phyloP scores from a whole-genome alignment of 352 stramenopile species.

The Pythium periplocum region DNA sequence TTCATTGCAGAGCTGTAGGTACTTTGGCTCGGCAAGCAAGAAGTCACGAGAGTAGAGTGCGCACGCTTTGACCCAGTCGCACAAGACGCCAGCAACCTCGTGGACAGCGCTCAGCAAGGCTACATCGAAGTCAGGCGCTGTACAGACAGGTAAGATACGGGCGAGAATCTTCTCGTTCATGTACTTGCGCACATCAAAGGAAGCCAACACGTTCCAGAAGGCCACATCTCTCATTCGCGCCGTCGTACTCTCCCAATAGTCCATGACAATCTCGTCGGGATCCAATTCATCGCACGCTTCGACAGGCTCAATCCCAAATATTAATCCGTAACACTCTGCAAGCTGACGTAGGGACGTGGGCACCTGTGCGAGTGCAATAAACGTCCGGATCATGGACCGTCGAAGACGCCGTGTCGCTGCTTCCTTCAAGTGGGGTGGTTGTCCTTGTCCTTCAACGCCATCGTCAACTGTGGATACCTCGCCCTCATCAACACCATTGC shows the following conservation, averaged over 20 bases:
- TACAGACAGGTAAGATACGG: constrained; percentile 49
- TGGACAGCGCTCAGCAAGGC: constrained; percentile 42
- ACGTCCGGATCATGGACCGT: constrained; percentile 27
- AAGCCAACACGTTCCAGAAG: constrained; percentile 44
- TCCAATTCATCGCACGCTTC: constrained; percentile 59
- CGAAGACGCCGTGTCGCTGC: constrained; percentile 5
- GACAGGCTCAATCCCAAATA: constrained; percentile 57
- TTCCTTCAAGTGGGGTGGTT: background rate
- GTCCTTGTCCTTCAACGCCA: too few species aligned
- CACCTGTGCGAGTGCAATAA: constrained; percentile 28
- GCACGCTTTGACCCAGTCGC: constrained; percentile 61
- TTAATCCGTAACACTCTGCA: constrained; percentile 58
- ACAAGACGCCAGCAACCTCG: constrained; percentile 46
- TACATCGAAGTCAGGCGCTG: constrained; percentile 53
- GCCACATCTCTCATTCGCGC: constrained; percentile 21
- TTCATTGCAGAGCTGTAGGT: constrained; percentile 43
- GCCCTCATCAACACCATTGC: background rate
- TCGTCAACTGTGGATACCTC: too few species aligned
- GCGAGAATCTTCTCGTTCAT: constrained; percentile 54
- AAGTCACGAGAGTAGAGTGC: constrained; percentile 36
- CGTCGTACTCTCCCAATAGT: constrained; percentile 58
- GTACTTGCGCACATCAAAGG: constrained; percentile 34
- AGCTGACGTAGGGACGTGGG: constrained; percentile 56
- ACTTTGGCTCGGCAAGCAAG: constrained; percentile 53
- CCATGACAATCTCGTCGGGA: constrained; percentile 65